Evolutionary conservation across 2,329 filamentous ascomycete genomes (phyloP).

Genomic region (Ceratocystis cacaofunesta): DNA sequence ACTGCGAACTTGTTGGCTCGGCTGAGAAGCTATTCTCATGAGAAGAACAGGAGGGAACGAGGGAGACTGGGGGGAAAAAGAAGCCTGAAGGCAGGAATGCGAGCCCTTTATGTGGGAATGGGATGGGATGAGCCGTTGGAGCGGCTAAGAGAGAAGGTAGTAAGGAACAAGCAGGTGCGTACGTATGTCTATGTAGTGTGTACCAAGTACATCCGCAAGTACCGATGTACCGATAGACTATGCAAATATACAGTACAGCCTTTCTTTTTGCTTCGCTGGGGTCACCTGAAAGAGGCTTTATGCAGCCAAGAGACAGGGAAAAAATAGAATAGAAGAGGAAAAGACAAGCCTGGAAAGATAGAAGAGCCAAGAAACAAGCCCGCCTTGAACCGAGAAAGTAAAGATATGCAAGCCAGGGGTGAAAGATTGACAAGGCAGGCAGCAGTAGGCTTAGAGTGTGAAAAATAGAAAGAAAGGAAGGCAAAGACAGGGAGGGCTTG

Average conservation of each 20-base stretch:
- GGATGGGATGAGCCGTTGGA: background rate
- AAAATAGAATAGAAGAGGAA: background rate
- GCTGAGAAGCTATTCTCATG: background rate
- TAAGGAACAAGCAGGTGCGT: background rate
- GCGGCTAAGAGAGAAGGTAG: background rate
- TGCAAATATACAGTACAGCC: background rate
- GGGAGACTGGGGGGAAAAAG: background rate
- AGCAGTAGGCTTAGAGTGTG: background rate
- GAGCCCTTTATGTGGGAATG: conserved; percentile 5
- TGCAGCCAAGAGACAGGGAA: background rate
- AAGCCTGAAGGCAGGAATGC: background rate
- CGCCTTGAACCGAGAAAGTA: conserved; percentile 9
- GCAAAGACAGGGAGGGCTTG: conserved; percentile 1
- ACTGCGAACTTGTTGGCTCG: background rate
- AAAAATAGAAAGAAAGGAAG: conserved; percentile 19
- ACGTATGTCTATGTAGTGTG: background rate
- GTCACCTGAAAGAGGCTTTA: conserved; percentile 4
- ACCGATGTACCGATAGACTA: background rate
- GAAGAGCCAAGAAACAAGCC: conserved; percentile 6
- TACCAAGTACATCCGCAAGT: background rate
- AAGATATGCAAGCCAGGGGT: conserved; percentile 11
- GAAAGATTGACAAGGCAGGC: conserved; percentile 2
- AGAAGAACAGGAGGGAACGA: background rate
- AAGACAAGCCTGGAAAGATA: background rate
- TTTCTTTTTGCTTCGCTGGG: background rate